phyloP scores from a whole-genome alignment of 2,329 filamentous ascomycete genomes.

The Colletotrichum spinosum region DNA sequence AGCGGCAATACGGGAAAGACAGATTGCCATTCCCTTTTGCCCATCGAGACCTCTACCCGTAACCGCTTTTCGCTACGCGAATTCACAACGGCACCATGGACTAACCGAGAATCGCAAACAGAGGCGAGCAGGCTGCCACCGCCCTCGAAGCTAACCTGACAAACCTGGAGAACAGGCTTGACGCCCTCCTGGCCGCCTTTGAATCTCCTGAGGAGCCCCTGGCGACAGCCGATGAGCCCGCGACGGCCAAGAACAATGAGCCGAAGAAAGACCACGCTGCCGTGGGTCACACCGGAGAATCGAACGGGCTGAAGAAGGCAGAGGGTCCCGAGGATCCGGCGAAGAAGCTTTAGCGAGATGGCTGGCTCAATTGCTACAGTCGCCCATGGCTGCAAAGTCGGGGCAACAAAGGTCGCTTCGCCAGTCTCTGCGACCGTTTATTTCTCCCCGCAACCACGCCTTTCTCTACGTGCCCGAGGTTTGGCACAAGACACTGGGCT shows the following conservation, averaged over 20 bases:
- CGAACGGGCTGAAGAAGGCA: not conserved
- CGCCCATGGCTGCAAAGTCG: not conserved
- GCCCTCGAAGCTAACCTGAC: constrained; percentile 65
- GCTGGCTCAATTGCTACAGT: not conserved
- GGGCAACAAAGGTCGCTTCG: not conserved
- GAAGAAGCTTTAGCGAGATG: constrained; percentile 10
- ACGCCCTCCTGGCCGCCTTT: constrained; percentile 63
- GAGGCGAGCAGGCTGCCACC: constrained; percentile 66
- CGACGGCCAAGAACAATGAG: constrained; percentile 1
- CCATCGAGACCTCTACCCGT: constrained; percentile 14
- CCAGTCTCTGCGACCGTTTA: no score
- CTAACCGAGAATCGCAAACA: constrained; percentile 42
- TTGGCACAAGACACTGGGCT: no score
- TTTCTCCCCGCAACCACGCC: no score
- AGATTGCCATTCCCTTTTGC: constrained; percentile 30
- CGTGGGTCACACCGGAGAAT: not conserved
- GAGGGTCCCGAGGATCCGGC: not conserved
- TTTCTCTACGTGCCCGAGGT: no score
- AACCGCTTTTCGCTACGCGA: constrained; percentile 25
- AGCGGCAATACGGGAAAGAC: constrained; percentile 31
- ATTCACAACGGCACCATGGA: not conserved
- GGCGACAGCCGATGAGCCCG: not conserved
- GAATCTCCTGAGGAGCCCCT: constrained; percentile 44
- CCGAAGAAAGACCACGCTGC: constrained; percentile 8
- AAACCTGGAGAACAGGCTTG: constrained; percentile 65